phyloP scores from a whole-genome alignment of 768 basidiomycete genomes.

The Steccherinum ochraceum region DNA sequence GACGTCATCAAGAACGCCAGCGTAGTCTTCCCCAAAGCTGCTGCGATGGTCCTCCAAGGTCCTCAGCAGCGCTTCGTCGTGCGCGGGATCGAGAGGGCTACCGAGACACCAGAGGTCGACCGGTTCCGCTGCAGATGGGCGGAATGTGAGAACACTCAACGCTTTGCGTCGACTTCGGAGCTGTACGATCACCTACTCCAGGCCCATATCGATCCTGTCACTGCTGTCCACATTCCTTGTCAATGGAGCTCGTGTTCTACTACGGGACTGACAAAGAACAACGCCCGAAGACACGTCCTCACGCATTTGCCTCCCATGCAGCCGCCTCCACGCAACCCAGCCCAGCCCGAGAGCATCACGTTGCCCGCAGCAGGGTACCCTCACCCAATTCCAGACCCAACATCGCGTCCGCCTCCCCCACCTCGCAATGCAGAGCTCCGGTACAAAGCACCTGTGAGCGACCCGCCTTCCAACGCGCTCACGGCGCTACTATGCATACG shows the following conservation, averaged over 20 bases:
- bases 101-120: conserved; percentile 49
- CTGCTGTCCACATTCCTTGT: conserved; percentile 47
- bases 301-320: conserved; percentile 69
- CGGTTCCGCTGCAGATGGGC: conserved; percentile 79
- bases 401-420: conserved; percentile 63
- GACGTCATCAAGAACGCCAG: conserved; percentile 95
- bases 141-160: conserved; percentile 40
- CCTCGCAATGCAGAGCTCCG: conserved; percentile 56
- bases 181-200: conserved; percentile 69
- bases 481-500: conserved; percentile 80
- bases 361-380: conserved; percentile 48
- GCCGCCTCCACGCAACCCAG: conserved; percentile 49
- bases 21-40: conserved; percentile 76
- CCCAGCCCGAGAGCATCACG: conserved; percentile 70
- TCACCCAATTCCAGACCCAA: conserved; percentile 58
- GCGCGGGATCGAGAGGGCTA: conserved; percentile 71
- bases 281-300: conserved; percentile 61
- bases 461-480: conserved; percentile 70
- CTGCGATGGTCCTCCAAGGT: conserved; percentile 79
- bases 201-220: conserved; percentile 41
- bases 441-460: conserved; percentile 50
- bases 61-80: conserved; percentile 79
- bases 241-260: conserved; percentile 67
- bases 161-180: conserved; percentile 47
- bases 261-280: conserved; percentile 37